Evolutionary conservation across 108 stramenopile species (phyloP), one percentile per base, ranked within the genome.

Genomic region (Cyclotella choctawhatcheeana): DNA sequence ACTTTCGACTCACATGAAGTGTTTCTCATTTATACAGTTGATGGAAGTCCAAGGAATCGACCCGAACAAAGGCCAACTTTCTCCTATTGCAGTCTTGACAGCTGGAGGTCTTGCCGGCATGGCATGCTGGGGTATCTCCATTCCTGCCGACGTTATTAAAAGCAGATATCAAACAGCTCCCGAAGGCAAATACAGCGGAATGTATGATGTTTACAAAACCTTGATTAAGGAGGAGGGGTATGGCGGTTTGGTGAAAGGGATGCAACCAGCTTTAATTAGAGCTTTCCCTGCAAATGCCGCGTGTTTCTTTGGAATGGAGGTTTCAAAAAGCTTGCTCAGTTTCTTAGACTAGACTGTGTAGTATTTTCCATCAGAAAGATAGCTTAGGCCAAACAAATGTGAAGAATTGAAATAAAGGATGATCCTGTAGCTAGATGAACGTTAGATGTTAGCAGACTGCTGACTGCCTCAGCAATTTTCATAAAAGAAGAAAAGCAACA

Each of bases 261-360:
- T 93, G 24, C 74, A 75, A 18, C 95, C 96, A 6, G 93, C 93
- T 17, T 76, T 97, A 79, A 78, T 93, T n/a, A 81, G 94, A 33
- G 96, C 96, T 12, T 97, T 97, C 74, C 95, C 94, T 13, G 96
- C 96, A 17, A 97, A 97, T 79, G 96, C 96, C 6, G 93, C 95
- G 0, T 97, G 96, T 62, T 90, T 97, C 66, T 76, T 88, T 45
- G 96, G 96, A 22, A 88, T 94, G 63, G 96, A 97, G 76, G 63
- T 96, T 24, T 78, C 85, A 26, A 80, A 79, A 69, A 88, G 89
- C 40, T 56, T 56, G 24, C 68, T 93, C 51, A 78, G 84, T 22
- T 91, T 90, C 54, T 66, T 90, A 73, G 92, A 90, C 56, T 93
- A 82, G 55, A 35, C 48, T 40, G 17, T 33, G 64, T 33, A 17